These are phyloP conservation scores for Phaeosphaeriaceae sp. DNA, from an alignment of 2,329 filamentous ascomycete species.

Conservation along the genomic window DNA sequence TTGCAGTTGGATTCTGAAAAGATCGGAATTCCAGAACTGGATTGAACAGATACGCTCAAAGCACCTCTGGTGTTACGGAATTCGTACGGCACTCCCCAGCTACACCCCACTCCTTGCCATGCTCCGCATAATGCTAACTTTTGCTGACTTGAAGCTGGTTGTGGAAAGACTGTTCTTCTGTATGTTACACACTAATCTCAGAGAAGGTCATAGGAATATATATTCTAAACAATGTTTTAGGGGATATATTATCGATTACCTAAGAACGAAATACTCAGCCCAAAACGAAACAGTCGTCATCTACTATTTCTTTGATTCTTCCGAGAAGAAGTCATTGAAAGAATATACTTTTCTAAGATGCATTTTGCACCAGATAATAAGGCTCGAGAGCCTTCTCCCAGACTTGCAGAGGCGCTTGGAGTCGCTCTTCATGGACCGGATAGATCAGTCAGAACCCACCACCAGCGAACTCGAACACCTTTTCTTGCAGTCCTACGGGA, in stretches of 20 bases:
- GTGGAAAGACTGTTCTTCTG: constrained; percentile 23
- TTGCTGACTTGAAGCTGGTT: constrained; percentile 16
- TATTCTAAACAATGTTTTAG: constrained; percentile 4
- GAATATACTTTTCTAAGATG: constrained; percentile 19
- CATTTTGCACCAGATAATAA: constrained; percentile 18
- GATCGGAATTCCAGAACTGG: constrained; percentile 17
- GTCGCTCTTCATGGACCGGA: constrained; percentile 16
- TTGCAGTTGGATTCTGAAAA: constrained; percentile 16
- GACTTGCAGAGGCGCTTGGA: constrained; percentile 16
- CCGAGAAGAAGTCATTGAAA: constrained; percentile 17
- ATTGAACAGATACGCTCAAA: constrained; percentile 14
- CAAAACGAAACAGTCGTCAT: constrained; percentile 16
- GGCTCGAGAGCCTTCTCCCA: constrained; percentile 13
- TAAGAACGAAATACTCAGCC: constrained; percentile 10
- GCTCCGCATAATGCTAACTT: constrained; percentile 13
- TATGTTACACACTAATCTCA: constrained; percentile 4
- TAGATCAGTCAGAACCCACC: constrained; percentile 15
- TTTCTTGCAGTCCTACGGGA: constrained; percentile 13
- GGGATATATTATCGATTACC: constrained; percentile 16
- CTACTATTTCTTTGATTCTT: constrained; percentile 22
- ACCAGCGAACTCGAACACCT: constrained; percentile 16
- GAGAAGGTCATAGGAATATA: neutral
- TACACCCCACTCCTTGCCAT: constrained; percentile 2
- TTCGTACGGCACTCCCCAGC: constrained; percentile 19
- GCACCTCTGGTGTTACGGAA: constrained; percentile 27